A percentile compares a stretch with the other conserved stretches of the same genome.
Conservation (phyloP, 495 filamentous ascomycete genomes). For the Daldinia vernicosa region DNA sequence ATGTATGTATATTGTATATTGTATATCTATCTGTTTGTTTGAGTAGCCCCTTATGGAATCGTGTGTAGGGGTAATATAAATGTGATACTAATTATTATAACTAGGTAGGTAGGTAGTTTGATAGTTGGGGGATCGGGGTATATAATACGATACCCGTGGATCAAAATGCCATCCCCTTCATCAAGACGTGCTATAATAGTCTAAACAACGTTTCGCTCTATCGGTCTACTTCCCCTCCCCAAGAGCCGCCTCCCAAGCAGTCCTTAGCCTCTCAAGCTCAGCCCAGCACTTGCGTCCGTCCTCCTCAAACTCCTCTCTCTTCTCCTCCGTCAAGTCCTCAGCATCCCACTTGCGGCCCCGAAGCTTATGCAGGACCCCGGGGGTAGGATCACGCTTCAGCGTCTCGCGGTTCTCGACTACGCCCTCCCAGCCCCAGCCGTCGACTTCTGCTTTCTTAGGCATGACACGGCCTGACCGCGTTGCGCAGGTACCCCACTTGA, state of each 20-base stretch:
- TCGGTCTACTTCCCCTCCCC: constrained; percentile 17
- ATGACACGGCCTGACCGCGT: constrained; percentile 65
- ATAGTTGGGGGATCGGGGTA: not conserved
- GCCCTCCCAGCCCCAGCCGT: constrained; percentile 87
- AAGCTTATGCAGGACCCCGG: constrained; percentile 43
- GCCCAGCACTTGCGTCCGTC: constrained; percentile 78
- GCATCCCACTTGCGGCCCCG: constrained; percentile 66
- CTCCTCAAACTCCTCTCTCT: constrained; percentile 75
- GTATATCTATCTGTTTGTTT: no score
- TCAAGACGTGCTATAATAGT: no score
- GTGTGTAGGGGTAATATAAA: not conserved
- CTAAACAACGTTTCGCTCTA: not conserved
- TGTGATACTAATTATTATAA: not conserved
- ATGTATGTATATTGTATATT: no score
- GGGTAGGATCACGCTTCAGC: constrained; percentile 47
- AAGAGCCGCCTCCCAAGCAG: constrained; percentile 74
- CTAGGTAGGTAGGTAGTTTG: no score
- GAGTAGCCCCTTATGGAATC: no score
- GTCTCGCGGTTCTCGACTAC: constrained; percentile 61
- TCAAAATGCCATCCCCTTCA: no score
- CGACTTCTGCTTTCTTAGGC: constrained; percentile 77
- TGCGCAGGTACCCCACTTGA: constrained; percentile 86
- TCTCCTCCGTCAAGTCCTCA: constrained; percentile 68
- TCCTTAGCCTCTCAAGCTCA: constrained; percentile 84
- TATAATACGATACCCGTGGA: not conserved